phyloP scores from a whole-genome alignment of 352 stramenopile genomes.

The Phytopythium delawarense region DNA sequence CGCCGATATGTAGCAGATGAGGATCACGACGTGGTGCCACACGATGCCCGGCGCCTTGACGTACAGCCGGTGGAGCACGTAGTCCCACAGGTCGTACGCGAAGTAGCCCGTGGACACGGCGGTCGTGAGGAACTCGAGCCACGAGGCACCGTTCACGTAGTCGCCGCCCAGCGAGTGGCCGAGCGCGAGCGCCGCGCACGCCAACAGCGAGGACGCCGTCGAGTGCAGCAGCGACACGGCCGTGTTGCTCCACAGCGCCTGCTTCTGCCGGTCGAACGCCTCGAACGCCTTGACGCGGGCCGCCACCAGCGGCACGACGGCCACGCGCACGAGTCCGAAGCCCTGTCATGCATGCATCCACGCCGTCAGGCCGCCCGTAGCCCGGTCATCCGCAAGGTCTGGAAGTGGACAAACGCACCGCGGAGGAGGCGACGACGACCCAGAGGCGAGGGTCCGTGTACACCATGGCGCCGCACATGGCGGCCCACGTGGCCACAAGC shows the following conservation, averaged over 20 bases:
- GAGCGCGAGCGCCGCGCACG: conserved; percentile 38
- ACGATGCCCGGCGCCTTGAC: conserved; percentile 69
- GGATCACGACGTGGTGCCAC: conserved; percentile 69
- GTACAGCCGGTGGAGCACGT: conserved; percentile 65
- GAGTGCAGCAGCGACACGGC: conserved; percentile 71
- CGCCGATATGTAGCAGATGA: conserved; percentile 78
- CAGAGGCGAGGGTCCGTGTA: conserved; percentile 55
- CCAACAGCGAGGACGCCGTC: conserved; percentile 44
- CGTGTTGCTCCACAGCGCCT: conserved; percentile 74
- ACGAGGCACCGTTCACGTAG: conserved; percentile 35
- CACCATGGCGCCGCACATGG: conserved; percentile 64
- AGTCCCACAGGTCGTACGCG: conserved; percentile 81
- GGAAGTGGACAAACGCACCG: conserved; percentile 23
- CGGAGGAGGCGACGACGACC: conserved; percentile 56
- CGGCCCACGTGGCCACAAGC: conserved; percentile 54
- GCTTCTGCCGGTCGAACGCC: conserved; percentile 34
- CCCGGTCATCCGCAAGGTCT: neutral
- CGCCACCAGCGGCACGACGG: conserved; percentile 28
- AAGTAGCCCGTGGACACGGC: conserved; percentile 74
- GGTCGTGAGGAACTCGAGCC: conserved; percentile 44
- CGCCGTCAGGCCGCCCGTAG: neutral
- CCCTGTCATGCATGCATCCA: conserved; percentile 14
- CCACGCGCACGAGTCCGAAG: conserved; percentile 46
- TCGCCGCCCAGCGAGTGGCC: conserved; percentile 48
- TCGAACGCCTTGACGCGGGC: conserved; percentile 40